Evolutionary conservation across 2,329 filamentous ascomycete species (phyloP), one percentile per base, ranked within the genome.

Genomic region (Metarhizium brunneum): DNA sequence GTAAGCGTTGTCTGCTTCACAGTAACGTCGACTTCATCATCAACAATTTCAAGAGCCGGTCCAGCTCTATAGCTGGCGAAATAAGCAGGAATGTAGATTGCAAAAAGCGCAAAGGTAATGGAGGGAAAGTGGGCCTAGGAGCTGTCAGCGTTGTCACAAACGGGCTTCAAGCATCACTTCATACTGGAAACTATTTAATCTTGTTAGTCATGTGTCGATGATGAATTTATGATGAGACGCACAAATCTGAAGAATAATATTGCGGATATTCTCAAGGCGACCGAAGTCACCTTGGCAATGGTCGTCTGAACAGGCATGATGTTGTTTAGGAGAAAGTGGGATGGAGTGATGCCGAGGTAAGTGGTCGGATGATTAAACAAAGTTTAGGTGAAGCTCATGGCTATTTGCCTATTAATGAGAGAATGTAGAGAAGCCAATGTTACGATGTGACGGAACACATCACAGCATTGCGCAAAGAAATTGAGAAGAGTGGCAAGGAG

Each of bases 11-110:
- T 76, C 58, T 84, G 76, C 25, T 74, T 79, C 6, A 84, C 68
- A 2, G 70, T 70, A 6, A 86, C 66, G 54, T 86, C 79, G 25
- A 86, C 72, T 59, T 85, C 73, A 60, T 86, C 82, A 57, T 82
- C 80, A 29, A 86, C 70, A 5, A 87, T 65, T 50, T 81, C 74
- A 63, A 84, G 80, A 57, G 79, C 73, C 6, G 82, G 75, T 56
- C 82, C 80, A 16, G 76, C 75, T 30, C 80, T 69, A 65, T 81
- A 84, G 61, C 78, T 82, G 13, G 75, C 71, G 52, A 87, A 67
- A 68, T 87, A 88, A 0, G 84, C 76, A 0, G 85, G 78, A 0
- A 85, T 66, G 62, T 89, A 90, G 56, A 90, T 69, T 29, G 81
- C 83, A 58, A 87, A 84, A 2, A 87, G 72, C 0, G 85, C 77